Percentiles rank a stretch among this genome's conserved stretches.
Evolutionary conservation across 495 filamentous ascomycete species (phyloP).

Genomic region (Baudoinia panamericana): DNA sequence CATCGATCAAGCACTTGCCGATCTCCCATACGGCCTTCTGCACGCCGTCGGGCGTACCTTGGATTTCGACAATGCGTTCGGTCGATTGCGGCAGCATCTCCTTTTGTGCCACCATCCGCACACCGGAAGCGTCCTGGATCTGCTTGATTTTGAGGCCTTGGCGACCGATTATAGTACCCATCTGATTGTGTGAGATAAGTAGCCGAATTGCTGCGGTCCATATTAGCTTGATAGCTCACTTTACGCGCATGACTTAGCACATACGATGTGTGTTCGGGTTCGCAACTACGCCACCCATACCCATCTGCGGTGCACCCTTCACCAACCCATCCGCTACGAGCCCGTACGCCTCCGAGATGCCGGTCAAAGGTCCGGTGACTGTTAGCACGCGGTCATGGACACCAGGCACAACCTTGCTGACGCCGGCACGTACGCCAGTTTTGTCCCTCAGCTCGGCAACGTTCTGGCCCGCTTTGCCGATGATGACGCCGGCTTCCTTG

Average conservation of each 20-base stretch:
- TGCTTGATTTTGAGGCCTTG: conserved; percentile 97
- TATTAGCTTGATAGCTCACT: conserved; percentile 3
- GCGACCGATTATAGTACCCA: conserved; percentile 97
- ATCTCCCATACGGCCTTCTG: conserved; percentile 97
- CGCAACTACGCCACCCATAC: conserved; percentile 78
- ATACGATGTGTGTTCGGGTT: conserved; percentile 87
- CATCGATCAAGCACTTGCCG: conserved; percentile 94
- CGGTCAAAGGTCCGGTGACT: conserved; percentile 74
- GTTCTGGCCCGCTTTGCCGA: conserved; percentile 96
- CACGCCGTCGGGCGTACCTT: conserved; percentile 84
- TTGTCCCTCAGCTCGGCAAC: conserved; percentile 94
- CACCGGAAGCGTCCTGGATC: conserved; percentile 92
- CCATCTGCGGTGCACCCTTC: conserved; percentile 85
- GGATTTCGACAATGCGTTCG: conserved; percentile 94
- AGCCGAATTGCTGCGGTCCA: conserved; percentile 72
- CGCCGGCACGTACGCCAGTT: conserved; percentile 92
- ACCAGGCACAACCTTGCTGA: conserved; percentile 95
- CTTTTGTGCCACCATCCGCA: conserved; percentile 98
- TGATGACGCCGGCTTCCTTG: conserved; percentile 96
- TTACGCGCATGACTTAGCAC: no score
- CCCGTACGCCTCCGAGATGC: conserved; percentile 79
- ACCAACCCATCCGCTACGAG: conserved; percentile 83
- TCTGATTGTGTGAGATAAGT: conserved; percentile 97
- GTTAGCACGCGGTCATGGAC: conserved; percentile 95
- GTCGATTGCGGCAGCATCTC: conserved; percentile 99